These are phyloP conservation scores for Cicer yamashitae DNA, from an alignment of 306 rosid species.

Conservation along the genomic window DNA sequence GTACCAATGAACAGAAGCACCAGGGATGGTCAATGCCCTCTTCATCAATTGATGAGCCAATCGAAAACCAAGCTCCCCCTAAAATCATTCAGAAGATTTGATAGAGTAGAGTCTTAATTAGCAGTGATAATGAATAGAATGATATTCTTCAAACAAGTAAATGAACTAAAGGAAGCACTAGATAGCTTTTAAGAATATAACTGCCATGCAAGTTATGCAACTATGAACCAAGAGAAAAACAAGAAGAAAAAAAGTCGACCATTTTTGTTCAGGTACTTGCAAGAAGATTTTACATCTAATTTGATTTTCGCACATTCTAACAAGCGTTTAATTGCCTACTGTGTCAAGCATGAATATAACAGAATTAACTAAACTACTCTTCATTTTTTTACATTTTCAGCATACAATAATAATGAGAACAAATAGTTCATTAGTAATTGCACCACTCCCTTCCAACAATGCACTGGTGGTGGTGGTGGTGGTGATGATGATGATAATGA, in stretches of 20 bases:
- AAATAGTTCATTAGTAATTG: slow-evolving; percentile 10
- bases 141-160: slow-evolving; percentile 34
- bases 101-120: background rate
- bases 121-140: slow-evolving; percentile 12
- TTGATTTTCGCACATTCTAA: slow-evolving; percentile 21
- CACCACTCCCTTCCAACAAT: slow-evolving; percentile 4
- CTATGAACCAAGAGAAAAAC: slow-evolving; percentile 11
- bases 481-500: background rate
- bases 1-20: slow-evolving; percentile 94
- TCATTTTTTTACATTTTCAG: background rate
- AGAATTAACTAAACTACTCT: slow-evolving; percentile 7
- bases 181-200: slow-evolving; percentile 12
- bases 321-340: background rate
- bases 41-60: slow-evolving; percentile 73
- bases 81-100: slow-evolving; percentile 45
- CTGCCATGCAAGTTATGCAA: slow-evolving; percentile 38
- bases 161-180: slow-evolving; percentile 24
- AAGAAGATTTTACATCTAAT: slow-evolving; percentile 13
- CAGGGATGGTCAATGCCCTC: slow-evolving; percentile 67
- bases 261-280: slow-evolving; percentile 4
- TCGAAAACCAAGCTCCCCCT: slow-evolving; percentile 80
- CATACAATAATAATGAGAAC: background rate
- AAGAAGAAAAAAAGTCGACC: background rate
- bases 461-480: background rate
- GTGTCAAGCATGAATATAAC: background rate